These are phyloP conservation scores for Cucurbita argyrosperma DNA, from an alignment of 306 rosid genomes.

Conservation along the genomic window DNA sequence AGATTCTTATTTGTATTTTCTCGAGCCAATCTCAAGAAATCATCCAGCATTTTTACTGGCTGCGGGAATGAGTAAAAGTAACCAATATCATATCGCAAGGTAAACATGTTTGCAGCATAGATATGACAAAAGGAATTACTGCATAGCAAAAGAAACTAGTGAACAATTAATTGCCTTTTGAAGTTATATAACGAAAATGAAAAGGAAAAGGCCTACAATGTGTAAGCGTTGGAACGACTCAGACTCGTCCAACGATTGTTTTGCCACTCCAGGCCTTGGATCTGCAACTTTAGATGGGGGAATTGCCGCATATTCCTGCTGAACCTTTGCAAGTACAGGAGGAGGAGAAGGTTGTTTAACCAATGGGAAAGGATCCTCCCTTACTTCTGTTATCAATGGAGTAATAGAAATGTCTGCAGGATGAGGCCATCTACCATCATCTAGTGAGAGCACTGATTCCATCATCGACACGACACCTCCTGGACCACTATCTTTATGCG, in stretches of 20 bases:
- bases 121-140: neutral
- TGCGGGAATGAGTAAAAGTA: conserved; percentile 20
- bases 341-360: conserved; percentile 82
- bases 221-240: conserved; percentile 64
- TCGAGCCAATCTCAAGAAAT: conserved; percentile 76
- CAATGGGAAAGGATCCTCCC: conserved; percentile 47
- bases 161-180: neutral
- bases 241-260: conserved; percentile 46
- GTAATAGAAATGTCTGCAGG: conserved; percentile 39
- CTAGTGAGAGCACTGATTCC: conserved; percentile 82
- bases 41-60: conserved; percentile 92
- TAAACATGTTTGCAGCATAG: neutral
- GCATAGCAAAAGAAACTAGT: neutral
- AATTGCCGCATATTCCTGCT: conserved; percentile 37
- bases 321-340: conserved; percentile 78
- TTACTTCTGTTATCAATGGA: conserved; percentile 29
- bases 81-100: conserved; percentile 5
- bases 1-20: conserved; percentile 68
- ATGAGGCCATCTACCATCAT: conserved; percentile 61
- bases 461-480: conserved; percentile 41
- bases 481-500: conserved; percentile 40
- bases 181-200: neutral
- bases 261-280: conserved; percentile 90
- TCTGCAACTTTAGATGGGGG: conserved; percentile 95
- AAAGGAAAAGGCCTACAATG: conserved; percentile 37